A percentile compares a stretch with the other conserved stretches of the same genome.
phyloP scores from a whole-genome alignment of 345 rosid genomes.

The Carallia brachiata region DNA sequence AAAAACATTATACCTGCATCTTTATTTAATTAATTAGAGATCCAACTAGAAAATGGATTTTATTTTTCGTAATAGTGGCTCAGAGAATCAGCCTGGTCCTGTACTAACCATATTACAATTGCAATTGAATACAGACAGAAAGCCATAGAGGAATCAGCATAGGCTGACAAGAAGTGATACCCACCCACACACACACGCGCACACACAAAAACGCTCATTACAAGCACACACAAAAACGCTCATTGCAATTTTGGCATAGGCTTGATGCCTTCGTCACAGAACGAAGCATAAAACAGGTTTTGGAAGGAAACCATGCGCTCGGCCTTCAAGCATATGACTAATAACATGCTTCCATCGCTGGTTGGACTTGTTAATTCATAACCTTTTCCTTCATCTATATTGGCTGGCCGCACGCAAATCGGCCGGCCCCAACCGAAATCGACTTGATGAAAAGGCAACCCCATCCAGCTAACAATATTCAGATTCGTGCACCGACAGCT shows the following conservation, averaged over 20 bases:
- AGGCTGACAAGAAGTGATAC: too few relatives aligned
- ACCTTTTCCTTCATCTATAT: not conserved
- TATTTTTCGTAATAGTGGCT: too few relatives aligned
- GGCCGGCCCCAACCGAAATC: slow-evolving; percentile 25
- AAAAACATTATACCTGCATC: too few relatives aligned
- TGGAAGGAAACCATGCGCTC: slow-evolving; percentile 9
- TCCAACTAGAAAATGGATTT: too few relatives aligned
- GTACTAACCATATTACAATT: not conserved
- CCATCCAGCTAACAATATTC: slow-evolving; percentile 1
- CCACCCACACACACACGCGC: too few relatives aligned
- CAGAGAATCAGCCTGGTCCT: too few relatives aligned
- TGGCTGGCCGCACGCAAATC: not conserved
- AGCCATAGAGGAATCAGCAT: too few relatives aligned
- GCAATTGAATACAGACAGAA: too few relatives aligned
- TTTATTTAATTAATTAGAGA: too few relatives aligned
- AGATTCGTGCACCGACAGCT: slow-evolving; percentile 7
- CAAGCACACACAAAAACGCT: too few relatives aligned
- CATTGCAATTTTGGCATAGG: not conserved
- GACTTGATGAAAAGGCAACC: not conserved
- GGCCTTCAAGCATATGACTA: slow-evolving; percentile 10
- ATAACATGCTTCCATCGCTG: not conserved
- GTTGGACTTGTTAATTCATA: slow-evolving; percentile 1
- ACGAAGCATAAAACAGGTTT: not conserved
- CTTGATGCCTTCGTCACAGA: not conserved
- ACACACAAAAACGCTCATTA: too few relatives aligned